Evolutionary conservation across 2,329 filamentous ascomycete genomes (phyloP).

Genomic region (Davidsoniella eucalypti): DNA sequence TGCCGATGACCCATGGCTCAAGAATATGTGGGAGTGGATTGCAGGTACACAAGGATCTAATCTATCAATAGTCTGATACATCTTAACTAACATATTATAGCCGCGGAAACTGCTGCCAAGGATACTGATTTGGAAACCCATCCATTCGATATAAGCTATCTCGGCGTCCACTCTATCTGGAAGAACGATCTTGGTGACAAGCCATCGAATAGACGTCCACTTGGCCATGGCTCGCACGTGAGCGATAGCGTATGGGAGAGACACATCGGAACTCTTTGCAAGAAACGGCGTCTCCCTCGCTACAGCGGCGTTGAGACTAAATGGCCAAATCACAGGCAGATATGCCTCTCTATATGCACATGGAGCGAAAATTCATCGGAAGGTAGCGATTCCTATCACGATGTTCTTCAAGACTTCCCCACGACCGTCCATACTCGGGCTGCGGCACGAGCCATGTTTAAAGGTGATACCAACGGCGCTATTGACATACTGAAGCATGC

Average conservation of each 20-base stretch:
- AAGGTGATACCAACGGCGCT: slow-evolving; percentile 50
- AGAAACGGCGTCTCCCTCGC: slow-evolving; percentile 41
- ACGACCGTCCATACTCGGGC: slow-evolving; percentile 52
- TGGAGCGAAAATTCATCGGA: slow-evolving; percentile 40
- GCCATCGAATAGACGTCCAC: slow-evolving; percentile 29
- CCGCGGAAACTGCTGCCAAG: slow-evolving; percentile 45
- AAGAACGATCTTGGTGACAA: slow-evolving; percentile 44
- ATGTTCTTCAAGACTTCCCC: slow-evolving; percentile 29
- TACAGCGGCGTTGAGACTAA: slow-evolving; percentile 48
- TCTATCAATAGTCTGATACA: not conserved
- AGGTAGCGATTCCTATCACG: slow-evolving; percentile 23
- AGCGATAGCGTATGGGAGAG: slow-evolving; percentile 41
- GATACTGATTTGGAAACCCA: slow-evolving; percentile 55
- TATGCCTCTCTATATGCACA: slow-evolving; percentile 59
- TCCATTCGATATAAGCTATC: slow-evolving; percentile 55
- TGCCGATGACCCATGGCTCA: slow-evolving; percentile 56
- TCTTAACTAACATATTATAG: slow-evolving; percentile 21
- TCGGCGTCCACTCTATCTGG: slow-evolving; percentile 62
- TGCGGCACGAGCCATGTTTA: slow-evolving; percentile 59
- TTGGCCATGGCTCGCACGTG: slow-evolving; percentile 25
- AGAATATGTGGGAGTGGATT: slow-evolving; percentile 64
- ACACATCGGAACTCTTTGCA: slow-evolving; percentile 46
- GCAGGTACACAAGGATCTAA: slow-evolving; percentile 31
- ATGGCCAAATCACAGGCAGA: slow-evolving; percentile 52
- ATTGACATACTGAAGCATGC: slow-evolving; percentile 53